Conservation (phyloP, 78 protist species). For the Creolimax fragrantissima region DNA sequence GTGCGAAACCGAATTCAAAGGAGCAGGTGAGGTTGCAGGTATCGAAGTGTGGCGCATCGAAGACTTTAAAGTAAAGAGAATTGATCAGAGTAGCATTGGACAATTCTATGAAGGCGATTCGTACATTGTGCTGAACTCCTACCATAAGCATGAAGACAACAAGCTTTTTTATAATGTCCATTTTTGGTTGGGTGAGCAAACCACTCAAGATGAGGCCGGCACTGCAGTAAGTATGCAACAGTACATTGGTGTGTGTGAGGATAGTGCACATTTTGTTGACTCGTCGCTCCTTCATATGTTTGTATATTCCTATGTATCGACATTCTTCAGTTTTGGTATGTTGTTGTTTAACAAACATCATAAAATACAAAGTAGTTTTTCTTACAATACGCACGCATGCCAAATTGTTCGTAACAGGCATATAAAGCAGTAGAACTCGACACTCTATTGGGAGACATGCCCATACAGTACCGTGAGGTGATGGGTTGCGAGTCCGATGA, state of each 20-base stretch:
- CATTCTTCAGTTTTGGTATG: too few relatives aligned
- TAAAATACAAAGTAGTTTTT: too few relatives aligned
- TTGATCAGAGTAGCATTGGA: slow-evolving; percentile 4
- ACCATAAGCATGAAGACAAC: not conserved
- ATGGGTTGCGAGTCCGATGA: slow-evolving; percentile 9
- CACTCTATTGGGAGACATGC: slow-evolving; percentile 39
- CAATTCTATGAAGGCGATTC: slow-evolving; percentile 31
- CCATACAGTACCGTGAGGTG: slow-evolving; percentile 65
- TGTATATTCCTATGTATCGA: too few relatives aligned
- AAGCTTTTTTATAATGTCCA: slow-evolving; percentile 25
- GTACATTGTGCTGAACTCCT: slow-evolving; percentile 32
- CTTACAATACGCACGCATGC: too few relatives aligned
- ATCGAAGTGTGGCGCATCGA: slow-evolving; percentile 35
- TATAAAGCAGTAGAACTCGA: slow-evolving; percentile 58
- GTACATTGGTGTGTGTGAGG: not conserved
- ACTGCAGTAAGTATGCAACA: slow-evolving; percentile 71
- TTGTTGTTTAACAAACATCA: not conserved
- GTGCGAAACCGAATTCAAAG: slow-evolving; percentile 11
- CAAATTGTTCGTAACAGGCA: not conserved
- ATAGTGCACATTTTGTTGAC: too few relatives aligned
- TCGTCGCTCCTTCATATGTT: too few relatives aligned
- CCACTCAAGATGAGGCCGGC: slow-evolving; percentile 68
- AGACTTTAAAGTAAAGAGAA: slow-evolving; percentile 11
- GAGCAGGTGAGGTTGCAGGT: slow-evolving; percentile 11
- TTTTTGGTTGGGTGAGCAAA: slow-evolving; percentile 39